Evolutionary conservation across 257 asterid species (phyloP), one percentile per base, ranked within the genome.

Genomic region (Scutellaria minor): DNA sequence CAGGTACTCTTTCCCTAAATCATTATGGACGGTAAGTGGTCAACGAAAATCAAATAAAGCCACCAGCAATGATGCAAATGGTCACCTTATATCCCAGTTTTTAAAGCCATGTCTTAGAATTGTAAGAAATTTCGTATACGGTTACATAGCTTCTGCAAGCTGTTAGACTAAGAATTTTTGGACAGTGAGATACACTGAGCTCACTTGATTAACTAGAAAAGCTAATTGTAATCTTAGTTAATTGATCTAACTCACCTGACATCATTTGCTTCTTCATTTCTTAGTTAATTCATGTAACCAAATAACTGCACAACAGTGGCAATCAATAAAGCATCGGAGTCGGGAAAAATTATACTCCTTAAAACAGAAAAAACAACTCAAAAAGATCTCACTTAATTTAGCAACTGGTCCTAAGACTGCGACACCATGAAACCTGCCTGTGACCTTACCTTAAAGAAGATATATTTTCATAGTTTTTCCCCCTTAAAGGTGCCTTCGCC

Each of bases 201-300:
- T 58, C 39, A 68, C 54, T 68, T 27, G 60, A 68, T 68, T 40
- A 47, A 64, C 78, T 42, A 44, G 57, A 62, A 59, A 65, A 73
- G 39, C 20, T 56, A 47, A 74, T 55, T 22, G 66, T 39, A 11
- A 44, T 8, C 8, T 45, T 66, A 9, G 35, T 45, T 55, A 55
- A 41, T 64, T 64, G 59, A 65, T 47, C 58, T 2, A 4, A 45
- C 65, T 50, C 70, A 35, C 15, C n/a, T 50, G 50, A 41, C 22
- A n/a, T 54, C 18, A 18, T 54, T 40, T 39, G 14, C 37, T 31
- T 31, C 37, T 31, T 3, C 3, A 27, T 37, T 31, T 46, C 60
- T 66, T 13, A 66, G 53, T 66, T 66, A 31, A 66, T 24, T 64
- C 8, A 13, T 20, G 44, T 24, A 9, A 6, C 12, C 11, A 64